phyloP scores from a whole-genome alignment of 1,139 yeast species.

The Geotrichum restrictum region DNA sequence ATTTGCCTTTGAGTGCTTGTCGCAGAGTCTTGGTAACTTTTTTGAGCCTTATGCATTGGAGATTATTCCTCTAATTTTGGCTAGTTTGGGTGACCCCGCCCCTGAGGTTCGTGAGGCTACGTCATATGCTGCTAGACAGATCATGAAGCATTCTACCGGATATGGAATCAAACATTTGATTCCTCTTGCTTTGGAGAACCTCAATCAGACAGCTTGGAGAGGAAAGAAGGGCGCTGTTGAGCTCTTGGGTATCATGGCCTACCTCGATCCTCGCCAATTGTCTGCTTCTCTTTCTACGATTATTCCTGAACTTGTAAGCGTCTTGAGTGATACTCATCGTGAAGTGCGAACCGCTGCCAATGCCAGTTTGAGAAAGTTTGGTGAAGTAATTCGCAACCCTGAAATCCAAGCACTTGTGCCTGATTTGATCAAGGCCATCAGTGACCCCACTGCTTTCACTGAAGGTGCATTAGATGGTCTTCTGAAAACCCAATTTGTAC shows the following conservation, averaged over 20 bases:
- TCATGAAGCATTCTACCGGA: slow-evolving; percentile 89
- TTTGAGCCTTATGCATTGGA: slow-evolving; percentile 95
- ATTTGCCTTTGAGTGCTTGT: slow-evolving; percentile 78
- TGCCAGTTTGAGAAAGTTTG: slow-evolving; percentile 80
- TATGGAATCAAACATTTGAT: slow-evolving; percentile 87
- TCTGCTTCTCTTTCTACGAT: slow-evolving; percentile 84
- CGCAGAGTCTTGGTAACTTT: slow-evolving; percentile 64
- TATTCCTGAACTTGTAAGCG: slow-evolving; percentile 95
- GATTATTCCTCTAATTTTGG: slow-evolving; percentile 73
- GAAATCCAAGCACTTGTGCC: slow-evolving; percentile 92
- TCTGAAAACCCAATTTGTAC: slow-evolving; percentile 88
- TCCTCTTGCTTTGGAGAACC: slow-evolving; percentile 80
- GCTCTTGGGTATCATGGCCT: slow-evolving; percentile 94
- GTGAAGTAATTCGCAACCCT: slow-evolving; percentile 95
- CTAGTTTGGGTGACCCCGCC: slow-evolving; percentile 76
- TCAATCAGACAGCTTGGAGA: slow-evolving; percentile 93
- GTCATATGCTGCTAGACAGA: slow-evolving; percentile 75
- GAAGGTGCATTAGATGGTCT: slow-evolving; percentile 83
- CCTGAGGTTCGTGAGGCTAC: slow-evolving; percentile 90
- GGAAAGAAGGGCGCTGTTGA: slow-evolving; percentile 96
- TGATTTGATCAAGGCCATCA: slow-evolving; percentile 82
- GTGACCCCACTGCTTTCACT: slow-evolving; percentile 88
- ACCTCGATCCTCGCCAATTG: slow-evolving; percentile 88
- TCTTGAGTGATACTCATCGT: slow-evolving; percentile 88
- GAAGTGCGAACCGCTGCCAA: slow-evolving; percentile 96